Evolutionary conservation across 2,329 filamentous ascomycete genomes (phyloP), one percentile per base, ranked within the genome.

Genomic region (Pseudonectria buxi): DNA sequence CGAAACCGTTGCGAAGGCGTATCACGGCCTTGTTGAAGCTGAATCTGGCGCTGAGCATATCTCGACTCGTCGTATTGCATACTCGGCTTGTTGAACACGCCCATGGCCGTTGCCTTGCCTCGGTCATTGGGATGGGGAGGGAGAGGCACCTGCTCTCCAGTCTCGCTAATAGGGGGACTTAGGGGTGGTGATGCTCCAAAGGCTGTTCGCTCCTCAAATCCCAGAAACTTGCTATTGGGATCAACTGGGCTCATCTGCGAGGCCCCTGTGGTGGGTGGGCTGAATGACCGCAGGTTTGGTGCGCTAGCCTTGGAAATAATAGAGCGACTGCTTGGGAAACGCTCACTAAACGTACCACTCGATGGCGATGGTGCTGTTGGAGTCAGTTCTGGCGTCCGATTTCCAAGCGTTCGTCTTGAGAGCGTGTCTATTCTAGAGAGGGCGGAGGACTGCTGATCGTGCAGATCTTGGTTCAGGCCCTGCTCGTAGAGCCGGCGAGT

Each of bases 1-100:
- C 69, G 66, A 44, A 54, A 55, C 7, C 63, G 62, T 24, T 60
- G 61, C 1, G 65, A 67, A 0, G 81, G 76, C 0, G 76, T 77
- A 37, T 83, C 81, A 16, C 82, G 75, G 18, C 81, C 84, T 51
- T 84, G 76, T 44, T 90, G 84, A 57, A 95, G 76, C 56, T 88
- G 84, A 31, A 85, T 66, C 53, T 94, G 84, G 29, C 87, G 78
- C 54, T 94, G 83, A 5, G 85, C 76, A 51, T 86, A 95, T 52
- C 86, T 84, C 14, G 82, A 78, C 53, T 95, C 89, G 51, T 94
- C 86, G 48, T 92, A 95, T 7, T 79, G 75, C 33, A 82, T 76
- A 2, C 68, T 64, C 2, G 88, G 85, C 54, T 87, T 87, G 45
- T 83, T 83, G 40, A 74, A 72, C 15, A 73, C 63, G 14, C 68